Percentiles rank a stretch among this genome's conserved stretches.
Evolutionary conservation across 2,329 filamentous ascomycete species (phyloP).

Genomic region (Fusarium chlamydosporum): DNA sequence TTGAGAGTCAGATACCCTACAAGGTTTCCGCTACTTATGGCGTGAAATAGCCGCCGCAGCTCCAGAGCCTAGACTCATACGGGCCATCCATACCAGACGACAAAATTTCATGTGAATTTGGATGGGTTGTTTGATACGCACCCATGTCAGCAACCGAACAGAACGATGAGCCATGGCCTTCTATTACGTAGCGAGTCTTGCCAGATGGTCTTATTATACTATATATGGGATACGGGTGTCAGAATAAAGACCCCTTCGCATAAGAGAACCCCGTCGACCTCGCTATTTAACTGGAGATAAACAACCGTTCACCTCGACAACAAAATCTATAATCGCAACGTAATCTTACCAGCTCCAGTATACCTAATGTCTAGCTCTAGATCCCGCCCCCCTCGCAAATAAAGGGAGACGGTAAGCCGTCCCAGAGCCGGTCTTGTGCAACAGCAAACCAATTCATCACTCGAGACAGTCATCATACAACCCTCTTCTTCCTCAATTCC

Average conservation of each 20-base stretch:
- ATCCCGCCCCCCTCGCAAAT: not conserved
- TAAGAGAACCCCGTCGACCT: slow-evolving; percentile 17
- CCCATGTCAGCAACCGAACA: not conserved
- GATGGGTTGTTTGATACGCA: not conserved
- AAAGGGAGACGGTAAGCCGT: slow-evolving; percentile 15
- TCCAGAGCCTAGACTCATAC: slow-evolving; percentile 21
- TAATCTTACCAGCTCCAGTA: slow-evolving; percentile 33
- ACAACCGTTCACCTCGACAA: slow-evolving; percentile 21
- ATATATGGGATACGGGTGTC: not conserved
- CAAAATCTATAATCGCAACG: slow-evolving; percentile 29
- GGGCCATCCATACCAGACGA: slow-evolving; percentile 31
- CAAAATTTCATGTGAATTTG: slow-evolving; percentile 10
- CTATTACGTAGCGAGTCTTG: not conserved
- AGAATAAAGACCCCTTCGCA: slow-evolving; percentile 15
- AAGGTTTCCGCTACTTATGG: slow-evolving; percentile 32
- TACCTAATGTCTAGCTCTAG: slow-evolving; percentile 8
- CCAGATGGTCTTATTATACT: not conserved
- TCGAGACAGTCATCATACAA: slow-evolving; percentile 23
- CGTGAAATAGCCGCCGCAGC: slow-evolving; percentile 32
- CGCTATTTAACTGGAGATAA: slow-evolving; percentile 22
- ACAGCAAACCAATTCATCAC: slow-evolving; percentile 7
- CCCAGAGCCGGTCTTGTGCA: slow-evolving; percentile 2
- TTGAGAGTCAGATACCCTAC: slow-evolving; percentile 5
- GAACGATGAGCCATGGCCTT: not conserved
- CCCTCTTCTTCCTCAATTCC: not conserved